A percentile compares a stretch with the other conserved stretches of the same genome.
phyloP scores from a whole-genome alignment of 1,284 basidiomycete genomes.

The Sporisorium graminicola region DNA sequence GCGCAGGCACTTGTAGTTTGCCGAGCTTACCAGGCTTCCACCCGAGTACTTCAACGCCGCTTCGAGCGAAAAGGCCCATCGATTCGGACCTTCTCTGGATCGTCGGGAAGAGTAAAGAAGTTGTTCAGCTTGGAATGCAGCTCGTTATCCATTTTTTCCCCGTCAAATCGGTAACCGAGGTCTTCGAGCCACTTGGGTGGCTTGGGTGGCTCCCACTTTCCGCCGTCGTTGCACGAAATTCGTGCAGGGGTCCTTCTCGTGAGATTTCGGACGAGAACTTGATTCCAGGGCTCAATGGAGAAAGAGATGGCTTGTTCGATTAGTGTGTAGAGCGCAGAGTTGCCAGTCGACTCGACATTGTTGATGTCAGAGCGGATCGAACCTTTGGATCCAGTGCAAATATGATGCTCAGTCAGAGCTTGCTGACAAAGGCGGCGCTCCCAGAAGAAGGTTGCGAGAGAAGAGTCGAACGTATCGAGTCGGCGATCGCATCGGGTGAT shows the following conservation, averaged over 20 bases:
- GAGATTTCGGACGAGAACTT: neutral
- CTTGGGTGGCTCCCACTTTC: neutral
- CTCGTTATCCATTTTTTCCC: too few relatives aligned
- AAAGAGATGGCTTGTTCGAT: neutral
- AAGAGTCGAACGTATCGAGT: neutral
- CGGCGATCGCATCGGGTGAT: neutral
- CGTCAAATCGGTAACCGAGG: too few relatives aligned
- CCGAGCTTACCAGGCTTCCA: neutral
- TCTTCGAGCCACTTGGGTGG: neutral
- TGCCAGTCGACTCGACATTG: neutral
- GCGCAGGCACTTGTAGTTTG: neutral
- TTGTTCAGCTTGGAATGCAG: neutral
- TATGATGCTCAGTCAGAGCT: too few relatives aligned
- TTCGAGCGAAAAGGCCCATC: neutral
- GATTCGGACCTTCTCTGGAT: neutral
- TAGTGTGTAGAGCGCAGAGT: neutral
- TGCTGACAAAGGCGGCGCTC: too few relatives aligned
- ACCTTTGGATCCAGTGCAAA: neutral
- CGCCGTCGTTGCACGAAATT: neutral
- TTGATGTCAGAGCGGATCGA: slow-evolving; percentile 1
- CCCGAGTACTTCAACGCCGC: neutral
- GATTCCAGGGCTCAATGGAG: neutral
- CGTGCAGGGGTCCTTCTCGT: neutral
- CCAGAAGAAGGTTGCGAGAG: neutral
- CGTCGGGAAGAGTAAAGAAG: too few relatives aligned